A percentile compares a stretch with the other conserved stretches of the same genome.
These are phyloP conservation scores for Peronospora destructor DNA, from an alignment of 352 stramenopile genomes.

Conservation along the genomic window DNA sequence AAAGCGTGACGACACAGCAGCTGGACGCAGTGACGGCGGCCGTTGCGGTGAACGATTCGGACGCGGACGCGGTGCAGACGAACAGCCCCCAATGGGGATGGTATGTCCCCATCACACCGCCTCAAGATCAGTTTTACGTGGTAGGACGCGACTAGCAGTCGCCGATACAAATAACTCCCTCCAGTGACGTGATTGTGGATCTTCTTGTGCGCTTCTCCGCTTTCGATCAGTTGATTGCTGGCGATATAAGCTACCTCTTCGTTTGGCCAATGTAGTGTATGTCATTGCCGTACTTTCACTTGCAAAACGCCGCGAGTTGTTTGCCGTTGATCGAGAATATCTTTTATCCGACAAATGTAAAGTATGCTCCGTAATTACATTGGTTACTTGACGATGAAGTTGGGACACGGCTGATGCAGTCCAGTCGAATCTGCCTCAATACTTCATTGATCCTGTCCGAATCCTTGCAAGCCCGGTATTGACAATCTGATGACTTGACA, in stretches of 20 bases:
- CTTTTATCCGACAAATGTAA: constrained; percentile 1
- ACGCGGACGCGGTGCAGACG: constrained; percentile 31
- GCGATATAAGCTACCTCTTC: too few relatives aligned
- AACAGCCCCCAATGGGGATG: constrained; percentile 83
- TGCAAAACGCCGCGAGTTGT: not conserved
- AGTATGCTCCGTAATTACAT: not conserved
- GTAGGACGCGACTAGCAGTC: constrained; percentile 3
- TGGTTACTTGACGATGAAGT: not conserved
- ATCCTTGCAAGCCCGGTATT: constrained; percentile 17
- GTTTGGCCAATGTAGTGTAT: constrained; percentile 5
- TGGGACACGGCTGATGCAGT: not conserved
- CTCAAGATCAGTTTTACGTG: constrained; percentile 48
- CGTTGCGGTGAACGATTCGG: constrained; percentile 9
- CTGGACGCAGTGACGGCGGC: constrained; percentile 5
- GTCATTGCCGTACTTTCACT: constrained; percentile 12
- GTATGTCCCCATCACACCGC: constrained; percentile 82
- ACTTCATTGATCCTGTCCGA: constrained; percentile 10
- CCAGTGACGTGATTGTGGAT: too few relatives aligned
- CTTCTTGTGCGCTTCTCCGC: too few relatives aligned
- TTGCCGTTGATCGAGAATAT: not conserved
- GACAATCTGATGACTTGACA: constrained; percentile 26
- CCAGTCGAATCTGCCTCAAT: constrained; percentile 1
- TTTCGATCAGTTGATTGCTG: too few relatives aligned
- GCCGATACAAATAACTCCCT: not conserved
- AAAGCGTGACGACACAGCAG: constrained; percentile 29